These are phyloP conservation scores for Escallonia rubra DNA, from an alignment of 129 eudicot species.

Conservation along the genomic window DNA sequence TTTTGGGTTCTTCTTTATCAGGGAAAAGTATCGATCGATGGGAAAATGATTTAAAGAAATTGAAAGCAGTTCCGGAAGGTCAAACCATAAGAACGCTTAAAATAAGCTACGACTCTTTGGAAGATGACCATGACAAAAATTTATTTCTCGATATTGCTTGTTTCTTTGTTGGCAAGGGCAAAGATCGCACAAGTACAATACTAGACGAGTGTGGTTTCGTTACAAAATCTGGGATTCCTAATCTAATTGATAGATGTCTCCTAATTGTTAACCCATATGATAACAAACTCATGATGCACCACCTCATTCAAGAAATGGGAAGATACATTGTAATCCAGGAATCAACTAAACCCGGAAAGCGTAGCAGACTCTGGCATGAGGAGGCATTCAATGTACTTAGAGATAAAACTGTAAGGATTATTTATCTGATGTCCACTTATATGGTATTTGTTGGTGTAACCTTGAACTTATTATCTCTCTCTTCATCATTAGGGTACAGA, in stretches of 20 bases:
- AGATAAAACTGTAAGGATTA: not conserved
- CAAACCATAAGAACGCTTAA: no score
- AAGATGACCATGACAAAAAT: not conserved
- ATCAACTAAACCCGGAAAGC: not conserved
- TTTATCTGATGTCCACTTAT: no score
- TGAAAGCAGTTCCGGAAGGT: no score
- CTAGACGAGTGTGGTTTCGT: constrained; percentile 3
- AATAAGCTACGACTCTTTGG: no score
- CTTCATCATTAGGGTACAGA: no score
- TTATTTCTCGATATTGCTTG: constrained; percentile 23
- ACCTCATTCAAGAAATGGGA: constrained; percentile 13
- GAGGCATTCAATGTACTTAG: not conserved
- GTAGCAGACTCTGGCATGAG: constrained; percentile 8
- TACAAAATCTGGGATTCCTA: not conserved
- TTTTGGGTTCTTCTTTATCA: no score
- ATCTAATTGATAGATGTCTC: not conserved
- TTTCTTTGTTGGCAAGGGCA: constrained; percentile 4
- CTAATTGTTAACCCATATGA: constrained; percentile 2
- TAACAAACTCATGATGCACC: constrained; percentile 11
- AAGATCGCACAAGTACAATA: not conserved
- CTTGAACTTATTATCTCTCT: no score
- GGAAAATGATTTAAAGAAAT: no score
- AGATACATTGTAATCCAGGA: constrained; percentile 13
- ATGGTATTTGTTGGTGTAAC: no score
- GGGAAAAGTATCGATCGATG: no score